Evolutionary conservation across 2,329 filamentous ascomycete genomes (phyloP), one percentile per base, ranked within the genome.

Genomic region (Aspergillus puulaauensis): DNA sequence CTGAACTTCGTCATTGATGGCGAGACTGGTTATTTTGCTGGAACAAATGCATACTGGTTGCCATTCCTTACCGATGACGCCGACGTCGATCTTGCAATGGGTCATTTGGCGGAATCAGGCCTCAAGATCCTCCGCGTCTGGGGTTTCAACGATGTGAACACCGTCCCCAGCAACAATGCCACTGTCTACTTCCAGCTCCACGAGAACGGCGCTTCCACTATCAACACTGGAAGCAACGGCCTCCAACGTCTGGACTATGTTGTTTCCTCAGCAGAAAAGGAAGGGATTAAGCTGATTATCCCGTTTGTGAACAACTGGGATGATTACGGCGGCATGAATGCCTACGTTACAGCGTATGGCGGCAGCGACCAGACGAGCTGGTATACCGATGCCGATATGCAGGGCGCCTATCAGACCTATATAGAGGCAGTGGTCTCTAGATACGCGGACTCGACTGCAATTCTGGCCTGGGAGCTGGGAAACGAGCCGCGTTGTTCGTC

Each of bases 381-480:
- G 80, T 89, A 86, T 72, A 83, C 80, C 23, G 80, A 82, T 63
- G 64, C 75, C 0, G 71, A 73, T 0, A 79, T 80, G 6, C 83
- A 86, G 70, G 66, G 75, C 0, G 81, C 85, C 54, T 90, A 90
- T 68, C 83, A 83, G 63, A 78, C 76, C 44, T 90, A 89, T 67
- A 81, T 89, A 66, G 75, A 81, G 49, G 75, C 77, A 0, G 79
- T 90, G 7, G 80, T 90, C 2, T 81, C 74, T 19, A 78, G 86
- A 9, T 89, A 88, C 73, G 81, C 76, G 45, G 74, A 79, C 59
- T 87, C 84, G 0, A 73, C 82, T 0, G 81, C 86, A 0, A 80
- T 90, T 50, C 83, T 89, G 61, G 84, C 85, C 0, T 90, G 87
- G 87, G 86, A 90, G 65, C 75, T 90, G 2, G 83, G 78, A 56